Conservation (phyloP, 306 rosid genomes). For the Lathyrus sativus region DNA sequence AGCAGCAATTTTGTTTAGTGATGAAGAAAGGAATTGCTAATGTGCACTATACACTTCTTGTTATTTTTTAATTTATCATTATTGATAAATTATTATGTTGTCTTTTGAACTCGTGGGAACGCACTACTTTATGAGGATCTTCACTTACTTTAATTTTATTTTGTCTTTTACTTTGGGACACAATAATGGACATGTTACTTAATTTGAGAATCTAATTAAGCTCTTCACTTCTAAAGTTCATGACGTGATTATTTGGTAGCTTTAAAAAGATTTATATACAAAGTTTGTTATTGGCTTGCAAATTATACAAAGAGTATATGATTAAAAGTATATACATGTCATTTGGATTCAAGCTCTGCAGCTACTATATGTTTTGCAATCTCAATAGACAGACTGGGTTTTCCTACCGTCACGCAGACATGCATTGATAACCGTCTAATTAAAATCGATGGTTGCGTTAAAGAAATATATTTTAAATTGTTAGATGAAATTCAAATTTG, state of each 20-base stretch:
- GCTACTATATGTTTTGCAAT: not conserved
- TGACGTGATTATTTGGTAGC: not conserved
- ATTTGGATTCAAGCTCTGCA: not conserved
- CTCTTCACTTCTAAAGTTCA: not conserved
- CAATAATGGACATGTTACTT: conserved; percentile 1
- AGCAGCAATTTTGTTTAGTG: conserved; percentile 2
- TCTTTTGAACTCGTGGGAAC: conserved; percentile 35
- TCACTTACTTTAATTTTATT: not conserved
- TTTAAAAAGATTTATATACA: not conserved
- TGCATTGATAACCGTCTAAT: too few species aligned
- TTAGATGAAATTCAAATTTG: too few species aligned
- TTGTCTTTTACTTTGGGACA: conserved; percentile 11
- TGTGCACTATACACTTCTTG: not conserved
- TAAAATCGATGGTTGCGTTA: too few species aligned
- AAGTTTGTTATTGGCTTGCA: not conserved
- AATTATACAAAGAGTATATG: not conserved
- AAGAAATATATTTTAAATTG: too few species aligned
- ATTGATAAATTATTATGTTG: conserved; percentile 16
- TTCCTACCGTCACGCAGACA: too few species aligned
- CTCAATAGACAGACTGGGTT: too few species aligned
- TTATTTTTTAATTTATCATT: not conserved
- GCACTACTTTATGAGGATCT: conserved; percentile 25
- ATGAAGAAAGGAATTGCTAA: not conserved
- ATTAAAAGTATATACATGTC: not conserved
- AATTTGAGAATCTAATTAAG: not conserved